Percentiles rank a stretch among this genome's conserved stretches.
Conservation (phyloP, 1,284 basidiomycete genomes). For the Moniliophthora roreri region DNA sequence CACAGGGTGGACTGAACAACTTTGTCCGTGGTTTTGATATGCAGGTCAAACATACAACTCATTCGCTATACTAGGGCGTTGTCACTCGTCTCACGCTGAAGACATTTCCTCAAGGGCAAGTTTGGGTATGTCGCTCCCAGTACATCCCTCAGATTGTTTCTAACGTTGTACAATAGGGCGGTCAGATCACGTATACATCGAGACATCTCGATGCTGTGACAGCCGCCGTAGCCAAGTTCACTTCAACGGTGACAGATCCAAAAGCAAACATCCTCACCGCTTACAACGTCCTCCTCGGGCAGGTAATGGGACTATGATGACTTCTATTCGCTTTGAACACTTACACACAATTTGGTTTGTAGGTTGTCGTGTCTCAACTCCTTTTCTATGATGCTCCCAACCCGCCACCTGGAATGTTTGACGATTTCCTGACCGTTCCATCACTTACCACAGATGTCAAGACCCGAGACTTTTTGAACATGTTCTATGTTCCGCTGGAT, state of each 20-base stretch:
- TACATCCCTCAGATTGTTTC: neutral
- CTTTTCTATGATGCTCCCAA: slow-evolving; percentile 55
- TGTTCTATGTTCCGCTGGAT: slow-evolving; percentile 40
- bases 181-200: slow-evolving; percentile 42
- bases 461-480: slow-evolving; percentile 36
- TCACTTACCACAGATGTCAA: slow-evolving; percentile 35
- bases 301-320: no score
- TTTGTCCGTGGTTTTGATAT: slow-evolving; percentile 29
- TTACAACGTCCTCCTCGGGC: slow-evolving; percentile 45
- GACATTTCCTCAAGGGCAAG: slow-evolving; percentile 41
- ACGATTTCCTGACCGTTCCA: slow-evolving; percentile 44
- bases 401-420: slow-evolving; percentile 48
- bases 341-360: neutral
- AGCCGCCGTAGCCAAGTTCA: slow-evolving; percentile 50
- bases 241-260: slow-evolving; percentile 47
- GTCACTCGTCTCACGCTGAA: slow-evolving; percentile 49
- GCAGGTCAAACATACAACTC: neutral
- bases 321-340: no score
- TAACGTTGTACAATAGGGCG: slow-evolving; percentile 43
- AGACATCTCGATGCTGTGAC: slow-evolving; percentile 37
- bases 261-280: slow-evolving; percentile 61
- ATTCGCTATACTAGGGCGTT: slow-evolving; percentile 35
- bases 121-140: slow-evolving; percentile 40
- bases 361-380: slow-evolving; percentile 35
- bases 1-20: slow-evolving; percentile 33